These are phyloP conservation scores for Gracilaria gracilis DNA, from an alignment of 23 red algal genomes.

Conservation along the genomic window DNA sequence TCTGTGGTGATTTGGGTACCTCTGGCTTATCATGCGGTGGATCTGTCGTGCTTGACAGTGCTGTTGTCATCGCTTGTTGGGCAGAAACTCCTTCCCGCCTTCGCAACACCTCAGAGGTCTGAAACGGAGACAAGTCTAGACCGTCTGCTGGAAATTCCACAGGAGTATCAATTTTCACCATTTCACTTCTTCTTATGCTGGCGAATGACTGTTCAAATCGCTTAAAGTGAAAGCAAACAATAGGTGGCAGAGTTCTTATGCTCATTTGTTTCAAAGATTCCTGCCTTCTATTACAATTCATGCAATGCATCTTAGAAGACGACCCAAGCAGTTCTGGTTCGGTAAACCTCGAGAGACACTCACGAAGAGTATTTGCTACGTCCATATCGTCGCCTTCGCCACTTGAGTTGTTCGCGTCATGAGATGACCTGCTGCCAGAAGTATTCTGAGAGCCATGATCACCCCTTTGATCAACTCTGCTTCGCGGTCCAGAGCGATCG, in stretches of 20 bases:
- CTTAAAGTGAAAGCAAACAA: constrained; percentile 95
- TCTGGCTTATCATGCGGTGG: not conserved
- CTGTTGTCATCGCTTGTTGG: not conserved
- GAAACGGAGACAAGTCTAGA: constrained; percentile 79
- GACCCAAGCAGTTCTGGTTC: constrained; percentile 80
- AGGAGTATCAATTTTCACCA: constrained; percentile 87
- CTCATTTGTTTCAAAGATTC: constrained; percentile 86
- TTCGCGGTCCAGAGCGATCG: constrained; percentile 30
- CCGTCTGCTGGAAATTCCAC: constrained; percentile 81
- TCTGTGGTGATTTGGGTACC: not conserved
- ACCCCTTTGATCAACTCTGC: constrained; percentile 33
- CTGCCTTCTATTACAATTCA: constrained; percentile 53
- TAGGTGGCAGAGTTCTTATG: constrained; percentile 80
- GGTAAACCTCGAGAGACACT: constrained; percentile 81
- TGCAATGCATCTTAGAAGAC: constrained; percentile 68
- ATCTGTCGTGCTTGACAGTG: constrained; percentile 1
- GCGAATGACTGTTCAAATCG: constrained; percentile 89
- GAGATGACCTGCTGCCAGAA: constrained; percentile 8
- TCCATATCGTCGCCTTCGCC: constrained; percentile 46
- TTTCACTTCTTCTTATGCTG: constrained; percentile 60
- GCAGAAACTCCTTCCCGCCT: not conserved
- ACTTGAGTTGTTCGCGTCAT: constrained; percentile 31
- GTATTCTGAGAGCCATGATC: constrained; percentile 7
- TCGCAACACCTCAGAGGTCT: constrained; percentile 57
- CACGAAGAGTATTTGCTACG: constrained; percentile 66